Evolutionary conservation across 192 early-diverging fungal species (phyloP).

Genomic region (Coemansia sp.): DNA sequence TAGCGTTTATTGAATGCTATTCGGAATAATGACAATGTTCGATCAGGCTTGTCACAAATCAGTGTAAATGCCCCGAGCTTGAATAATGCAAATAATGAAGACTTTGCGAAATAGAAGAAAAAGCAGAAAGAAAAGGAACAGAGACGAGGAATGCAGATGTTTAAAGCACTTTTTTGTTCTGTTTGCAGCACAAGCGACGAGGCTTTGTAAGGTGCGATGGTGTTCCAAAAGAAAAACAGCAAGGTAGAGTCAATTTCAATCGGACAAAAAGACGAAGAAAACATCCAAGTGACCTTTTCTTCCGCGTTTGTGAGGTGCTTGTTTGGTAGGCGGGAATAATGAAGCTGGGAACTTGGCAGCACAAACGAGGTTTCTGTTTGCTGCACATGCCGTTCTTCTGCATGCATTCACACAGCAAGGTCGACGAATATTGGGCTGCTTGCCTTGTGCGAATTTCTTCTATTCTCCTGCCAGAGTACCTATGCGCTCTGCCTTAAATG

Average conservation of each 20-base stretch:
- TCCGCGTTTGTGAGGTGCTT: neutral
- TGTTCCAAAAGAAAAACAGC: neutral
- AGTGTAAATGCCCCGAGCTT: neutral
- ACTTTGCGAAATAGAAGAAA: neutral
- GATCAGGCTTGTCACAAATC: neutral
- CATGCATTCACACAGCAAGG: conserved; percentile 14
- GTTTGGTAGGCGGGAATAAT: neutral
- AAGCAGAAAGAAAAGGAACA: neutral
- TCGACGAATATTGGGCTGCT: neutral
- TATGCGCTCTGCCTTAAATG: conserved; percentile 9
- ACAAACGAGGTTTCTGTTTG: neutral
- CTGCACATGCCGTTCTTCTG: conserved; percentile 8
- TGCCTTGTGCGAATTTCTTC: too few species aligned
- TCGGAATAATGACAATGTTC: neutral
- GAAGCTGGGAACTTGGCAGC: conserved; percentile 10
- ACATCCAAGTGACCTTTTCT: too few species aligned
- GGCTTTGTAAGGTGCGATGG: neutral
- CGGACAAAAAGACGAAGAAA: neutral
- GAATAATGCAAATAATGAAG: neutral
- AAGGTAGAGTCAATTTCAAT: neutral
- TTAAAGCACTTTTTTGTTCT: neutral
- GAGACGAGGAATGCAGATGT: neutral
- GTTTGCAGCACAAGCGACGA: neutral
- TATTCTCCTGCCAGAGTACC: neutral
- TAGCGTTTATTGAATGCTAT: too few species aligned